A percentile compares a stretch with the other conserved stretches of the same genome.
Evolutionary conservation across 768 basidiomycete genomes (phyloP).

Genomic region (Chalciporus piperatus): DNA sequence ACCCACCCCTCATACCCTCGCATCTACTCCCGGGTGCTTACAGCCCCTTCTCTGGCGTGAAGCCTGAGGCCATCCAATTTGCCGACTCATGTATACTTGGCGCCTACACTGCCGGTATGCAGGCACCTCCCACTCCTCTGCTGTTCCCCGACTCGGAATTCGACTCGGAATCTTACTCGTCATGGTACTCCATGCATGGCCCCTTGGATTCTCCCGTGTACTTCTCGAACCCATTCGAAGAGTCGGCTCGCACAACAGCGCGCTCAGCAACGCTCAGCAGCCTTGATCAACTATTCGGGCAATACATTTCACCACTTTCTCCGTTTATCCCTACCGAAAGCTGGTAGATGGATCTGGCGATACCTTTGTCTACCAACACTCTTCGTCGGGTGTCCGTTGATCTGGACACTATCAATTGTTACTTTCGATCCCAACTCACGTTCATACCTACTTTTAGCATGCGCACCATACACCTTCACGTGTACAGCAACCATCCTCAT

Average conservation of each 20-base stretch:
- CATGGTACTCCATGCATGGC: constrained; percentile 1
- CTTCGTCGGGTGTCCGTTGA: not conserved
- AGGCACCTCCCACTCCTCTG: constrained; percentile 3
- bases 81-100: constrained; percentile 26
- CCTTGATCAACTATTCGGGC: constrained; percentile 32
- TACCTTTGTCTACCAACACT: not conserved
- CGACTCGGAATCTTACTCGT: constrained; percentile 8
- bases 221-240: constrained; percentile 30
- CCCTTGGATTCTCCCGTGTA: constrained; percentile 26
- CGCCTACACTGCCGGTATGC: constrained; percentile 8
- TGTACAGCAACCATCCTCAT: not conserved
- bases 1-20: constrained; percentile 13
- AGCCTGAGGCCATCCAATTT: constrained; percentile 28
- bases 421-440: not conserved
- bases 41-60: constrained; percentile 29
- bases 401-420: not conserved
- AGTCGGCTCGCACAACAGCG: not conserved
- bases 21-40: constrained; percentile 20
- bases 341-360: constrained; percentile 11
- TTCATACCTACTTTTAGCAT: not conserved
- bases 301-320: constrained; percentile 25
- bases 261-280: constrained; percentile 16
- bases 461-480: not conserved
- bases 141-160: constrained; percentile 11
- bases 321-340: constrained; percentile 4